Percentiles rank a stretch among this genome's conserved stretches.
Evolutionary conservation across 2,329 filamentous ascomycete species (phyloP).

Genomic region (Monosporascus cannonballus): DNA sequence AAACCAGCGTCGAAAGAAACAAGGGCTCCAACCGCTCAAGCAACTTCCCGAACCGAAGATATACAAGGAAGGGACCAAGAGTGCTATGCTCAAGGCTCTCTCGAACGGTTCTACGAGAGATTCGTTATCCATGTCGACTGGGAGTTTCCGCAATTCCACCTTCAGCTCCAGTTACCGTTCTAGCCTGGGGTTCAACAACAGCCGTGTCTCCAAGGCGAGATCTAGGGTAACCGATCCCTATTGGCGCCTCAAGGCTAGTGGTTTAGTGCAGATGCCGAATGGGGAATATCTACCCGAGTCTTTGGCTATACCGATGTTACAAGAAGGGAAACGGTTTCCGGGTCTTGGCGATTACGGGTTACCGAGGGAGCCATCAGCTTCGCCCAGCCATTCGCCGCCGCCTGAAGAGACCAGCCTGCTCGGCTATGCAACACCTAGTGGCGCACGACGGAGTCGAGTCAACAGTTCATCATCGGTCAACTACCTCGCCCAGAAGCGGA

Average conservation of each 20-base stretch:
- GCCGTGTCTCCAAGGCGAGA: constrained; percentile 23
- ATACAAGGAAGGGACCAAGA: constrained; percentile 24
- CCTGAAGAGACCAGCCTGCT: constrained; percentile 1
- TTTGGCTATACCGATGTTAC: constrained; percentile 39
- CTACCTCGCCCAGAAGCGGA: constrained; percentile 17
- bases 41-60: constrained; percentile 16
- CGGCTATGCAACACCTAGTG: constrained; percentile 4
- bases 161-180: constrained; percentile 29
- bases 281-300: constrained; percentile 48
- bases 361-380: constrained; percentile 11
- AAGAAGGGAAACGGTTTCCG: constrained; percentile 33
- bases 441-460: not conserved
- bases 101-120: constrained; percentile 17
- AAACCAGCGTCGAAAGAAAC: constrained; percentile 21
- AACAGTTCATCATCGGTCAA: constrained; percentile 16
- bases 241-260: constrained; percentile 29
- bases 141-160: constrained; percentile 25
- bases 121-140: constrained; percentile 23
- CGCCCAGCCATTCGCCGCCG: constrained; percentile 13
- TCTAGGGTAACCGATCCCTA: constrained; percentile 26
- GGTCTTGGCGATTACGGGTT: constrained; percentile 33
- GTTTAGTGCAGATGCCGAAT: constrained; percentile 45
- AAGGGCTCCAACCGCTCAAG: constrained; percentile 20
- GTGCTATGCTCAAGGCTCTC: constrained; percentile 22
- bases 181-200: constrained; percentile 26